Percentiles rank a stretch among this genome's conserved stretches.
Conservation (phyloP, 225 moss, liverwort and hornwort genomes). For the Bryum argenteum region DNA sequence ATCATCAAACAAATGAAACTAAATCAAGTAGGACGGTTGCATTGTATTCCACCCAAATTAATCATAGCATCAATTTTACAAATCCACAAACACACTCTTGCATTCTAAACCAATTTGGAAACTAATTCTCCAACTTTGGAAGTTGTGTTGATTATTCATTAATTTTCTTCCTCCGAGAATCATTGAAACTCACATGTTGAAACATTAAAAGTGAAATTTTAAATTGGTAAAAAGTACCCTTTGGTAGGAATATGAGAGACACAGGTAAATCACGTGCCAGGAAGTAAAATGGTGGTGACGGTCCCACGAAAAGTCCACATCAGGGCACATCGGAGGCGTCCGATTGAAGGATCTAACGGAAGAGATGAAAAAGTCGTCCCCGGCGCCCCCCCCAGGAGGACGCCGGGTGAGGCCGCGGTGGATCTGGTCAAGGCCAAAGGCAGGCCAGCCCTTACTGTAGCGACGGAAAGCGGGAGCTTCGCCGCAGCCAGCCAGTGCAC, state of each 20-base stretch:
- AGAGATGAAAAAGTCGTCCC: not conserved
- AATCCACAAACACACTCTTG: too few species aligned
- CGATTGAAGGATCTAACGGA: not conserved
- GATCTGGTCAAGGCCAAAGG: not conserved
- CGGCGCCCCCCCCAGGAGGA: not conserved
- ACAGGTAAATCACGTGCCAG: not conserved
- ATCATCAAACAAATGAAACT: too few species aligned
- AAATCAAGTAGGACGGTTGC: too few species aligned
- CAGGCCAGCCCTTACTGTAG: not conserved
- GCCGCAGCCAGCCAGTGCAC: slow-evolving; percentile 1
- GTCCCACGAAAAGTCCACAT: not conserved
- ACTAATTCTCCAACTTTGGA: too few species aligned
- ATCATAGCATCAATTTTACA: too few species aligned
- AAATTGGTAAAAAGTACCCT: too few species aligned
- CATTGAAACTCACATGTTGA: too few species aligned
- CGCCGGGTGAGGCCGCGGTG: not conserved
- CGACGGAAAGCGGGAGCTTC: not conserved
- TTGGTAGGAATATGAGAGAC: not conserved
- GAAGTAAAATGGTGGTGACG: not conserved
- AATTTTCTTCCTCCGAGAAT: too few species aligned
- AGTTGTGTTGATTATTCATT: too few species aligned
- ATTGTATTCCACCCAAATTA: too few species aligned
- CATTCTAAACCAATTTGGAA: too few species aligned
- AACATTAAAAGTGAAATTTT: too few species aligned
- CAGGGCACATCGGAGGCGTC: not conserved